These are phyloP conservation scores for Antitrichia curtipendula DNA, from an alignment of 225 moss, liverwort and hornwort genomes.

Conservation along the genomic window DNA sequence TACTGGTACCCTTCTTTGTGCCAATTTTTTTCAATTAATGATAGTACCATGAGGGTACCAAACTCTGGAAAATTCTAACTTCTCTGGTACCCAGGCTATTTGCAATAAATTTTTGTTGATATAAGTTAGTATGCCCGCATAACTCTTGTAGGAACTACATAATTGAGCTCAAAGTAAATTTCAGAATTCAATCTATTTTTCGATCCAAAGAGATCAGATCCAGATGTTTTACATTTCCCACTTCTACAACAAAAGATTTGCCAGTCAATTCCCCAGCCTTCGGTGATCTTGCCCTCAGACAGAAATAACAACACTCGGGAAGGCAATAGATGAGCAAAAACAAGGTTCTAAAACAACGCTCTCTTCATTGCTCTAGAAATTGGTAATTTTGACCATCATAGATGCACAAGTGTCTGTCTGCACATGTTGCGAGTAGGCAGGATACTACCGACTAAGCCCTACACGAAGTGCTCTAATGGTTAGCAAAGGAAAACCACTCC, in stretches of 20 bases:
- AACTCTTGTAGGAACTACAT: neutral
- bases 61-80: neutral
- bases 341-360: neutral
- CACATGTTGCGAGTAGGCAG: neutral
- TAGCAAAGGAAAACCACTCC: neutral
- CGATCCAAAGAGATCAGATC: neutral
- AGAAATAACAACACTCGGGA: too few species aligned
- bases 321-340: neutral
- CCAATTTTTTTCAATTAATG: neutral
- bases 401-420: neutral
- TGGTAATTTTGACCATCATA: neutral
- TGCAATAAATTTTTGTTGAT: neutral
- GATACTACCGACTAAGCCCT: neutral
- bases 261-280: neutral
- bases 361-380: neutral
- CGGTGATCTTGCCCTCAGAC: neutral
- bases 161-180: neutral
- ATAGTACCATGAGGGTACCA: neutral
- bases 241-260: neutral
- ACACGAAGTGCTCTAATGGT: too few species aligned
- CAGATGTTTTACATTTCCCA: neutral
- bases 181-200: neutral
- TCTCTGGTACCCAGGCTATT: neutral
- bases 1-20: neutral
- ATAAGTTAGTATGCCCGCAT: too few species aligned